Percentiles rank a stretch among this genome's conserved stretches.
Conservation (phyloP, 768 basidiomycete genomes). For the Trametes cubensis region DNA sequence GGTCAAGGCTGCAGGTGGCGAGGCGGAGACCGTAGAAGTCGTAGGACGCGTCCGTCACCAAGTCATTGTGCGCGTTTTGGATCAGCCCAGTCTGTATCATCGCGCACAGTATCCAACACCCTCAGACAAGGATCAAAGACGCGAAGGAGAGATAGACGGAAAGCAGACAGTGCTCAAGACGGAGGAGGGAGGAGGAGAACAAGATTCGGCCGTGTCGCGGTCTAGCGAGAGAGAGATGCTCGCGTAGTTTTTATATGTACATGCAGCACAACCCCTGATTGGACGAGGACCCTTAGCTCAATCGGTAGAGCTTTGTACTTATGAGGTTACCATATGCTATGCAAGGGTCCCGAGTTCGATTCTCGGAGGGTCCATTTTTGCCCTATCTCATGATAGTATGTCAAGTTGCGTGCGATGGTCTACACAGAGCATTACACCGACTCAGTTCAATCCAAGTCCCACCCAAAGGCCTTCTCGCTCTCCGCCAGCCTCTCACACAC, state of each 20-base stretch:
- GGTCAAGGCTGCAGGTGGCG: slow-evolving; percentile 82
- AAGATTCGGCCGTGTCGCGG: not conserved
- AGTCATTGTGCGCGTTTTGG: slow-evolving; percentile 75
- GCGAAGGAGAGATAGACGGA: not conserved
- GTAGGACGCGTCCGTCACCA: slow-evolving; percentile 85
- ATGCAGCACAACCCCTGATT: not conserved
- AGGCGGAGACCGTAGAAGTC: slow-evolving; percentile 87
- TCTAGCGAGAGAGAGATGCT: not conserved
- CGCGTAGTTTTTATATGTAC: not conserved
- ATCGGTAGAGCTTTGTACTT: slow-evolving; percentile 67
- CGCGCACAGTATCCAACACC: not conserved
- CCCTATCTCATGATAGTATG: not conserved
- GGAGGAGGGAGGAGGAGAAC: not conserved
- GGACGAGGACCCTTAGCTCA: slow-evolving; percentile 54
- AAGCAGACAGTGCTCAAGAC: not conserved
- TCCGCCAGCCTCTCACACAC: slow-evolving; percentile 56
- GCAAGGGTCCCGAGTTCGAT: slow-evolving; percentile 68
- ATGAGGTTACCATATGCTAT: slow-evolving; percentile 52
- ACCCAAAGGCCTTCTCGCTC: slow-evolving; percentile 42
- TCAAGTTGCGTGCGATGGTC: too few species aligned
- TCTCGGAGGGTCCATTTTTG: slow-evolving; percentile 57
- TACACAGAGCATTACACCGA: not conserved
- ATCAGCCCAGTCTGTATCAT: slow-evolving; percentile 86
- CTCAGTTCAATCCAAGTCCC: slow-evolving; percentile 35
- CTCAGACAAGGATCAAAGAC: too few species aligned